Percentiles rank a stretch among this genome's conserved stretches.
Conservation (phyloP, 768 basidiomycete genomes). For the Tricholoma terreum region DNA sequence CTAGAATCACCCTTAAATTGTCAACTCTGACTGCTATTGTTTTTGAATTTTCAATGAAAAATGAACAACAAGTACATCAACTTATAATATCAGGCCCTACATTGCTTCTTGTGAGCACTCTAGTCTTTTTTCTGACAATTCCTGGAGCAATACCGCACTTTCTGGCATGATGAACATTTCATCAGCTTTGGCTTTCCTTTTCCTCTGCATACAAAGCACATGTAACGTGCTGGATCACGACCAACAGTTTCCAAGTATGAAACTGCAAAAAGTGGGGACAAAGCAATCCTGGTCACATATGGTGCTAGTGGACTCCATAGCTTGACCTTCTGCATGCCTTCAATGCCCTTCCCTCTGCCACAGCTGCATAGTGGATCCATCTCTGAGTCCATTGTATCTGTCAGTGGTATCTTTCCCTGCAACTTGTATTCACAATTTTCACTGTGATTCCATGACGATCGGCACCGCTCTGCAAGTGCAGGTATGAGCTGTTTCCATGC, state of each 20-base stretch:
- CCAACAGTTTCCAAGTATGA: constrained; percentile 39
- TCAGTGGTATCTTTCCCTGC: constrained; percentile 24
- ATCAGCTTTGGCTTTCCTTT: constrained; percentile 26
- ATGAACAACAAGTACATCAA: too few relatives aligned
- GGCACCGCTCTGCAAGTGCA: constrained; percentile 36
- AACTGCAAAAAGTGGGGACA: constrained; percentile 42
- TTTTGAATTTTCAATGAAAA: too few relatives aligned
- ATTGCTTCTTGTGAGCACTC: constrained; percentile 28
- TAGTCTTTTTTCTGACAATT: constrained; percentile 37
- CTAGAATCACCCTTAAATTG: too few relatives aligned
- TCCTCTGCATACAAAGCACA: constrained; percentile 28
- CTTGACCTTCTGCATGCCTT: constrained; percentile 17
- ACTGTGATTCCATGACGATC: constrained; percentile 35
- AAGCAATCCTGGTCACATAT: constrained; percentile 35
- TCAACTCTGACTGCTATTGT: too few relatives aligned
- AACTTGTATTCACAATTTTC: constrained; percentile 35
- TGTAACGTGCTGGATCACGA: constrained; percentile 9
- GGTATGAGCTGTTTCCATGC: constrained; percentile 43
- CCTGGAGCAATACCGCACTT: constrained; percentile 32
- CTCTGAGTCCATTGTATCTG: constrained; percentile 22
- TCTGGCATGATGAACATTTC: constrained; percentile 27
- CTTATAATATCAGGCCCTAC: too few relatives aligned
- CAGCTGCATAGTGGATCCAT: constrained; percentile 43
- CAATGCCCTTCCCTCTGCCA: constrained; percentile 36
- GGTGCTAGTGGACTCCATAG: constrained; percentile 30